A percentile compares a stretch with the other conserved stretches of the same genome.
Conservation (phyloP, 345 rosid species). For the Mangifera indica region DNA sequence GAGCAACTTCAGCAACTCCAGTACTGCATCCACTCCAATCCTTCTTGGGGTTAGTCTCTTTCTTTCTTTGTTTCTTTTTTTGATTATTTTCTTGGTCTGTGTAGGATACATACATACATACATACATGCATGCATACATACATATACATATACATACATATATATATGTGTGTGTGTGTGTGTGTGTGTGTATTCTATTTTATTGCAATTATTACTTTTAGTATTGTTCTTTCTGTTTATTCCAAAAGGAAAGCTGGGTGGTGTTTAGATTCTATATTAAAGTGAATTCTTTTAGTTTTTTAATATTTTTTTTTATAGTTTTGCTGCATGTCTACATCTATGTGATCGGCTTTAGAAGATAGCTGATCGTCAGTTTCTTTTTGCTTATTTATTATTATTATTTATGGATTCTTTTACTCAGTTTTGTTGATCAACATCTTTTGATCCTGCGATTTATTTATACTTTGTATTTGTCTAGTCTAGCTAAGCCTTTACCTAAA, state of each 20-base stretch:
- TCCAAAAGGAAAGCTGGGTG: background rate
- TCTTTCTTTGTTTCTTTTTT: slow-evolving; percentile 17
- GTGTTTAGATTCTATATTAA: slow-evolving; percentile 4
- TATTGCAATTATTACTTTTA: slow-evolving; percentile 12
- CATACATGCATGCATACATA: no score
- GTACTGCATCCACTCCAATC: slow-evolving; percentile 98
- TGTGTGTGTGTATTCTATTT: background rate
- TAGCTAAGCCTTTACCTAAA: background rate
- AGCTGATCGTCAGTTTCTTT: background rate
- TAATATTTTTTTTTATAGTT: slow-evolving; percentile 2
- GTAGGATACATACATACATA: no score
- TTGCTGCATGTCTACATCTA: slow-evolving; percentile 17
- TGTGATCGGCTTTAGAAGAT: slow-evolving; percentile 1
- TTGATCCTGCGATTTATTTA: slow-evolving; percentile 22
- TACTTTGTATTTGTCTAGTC: slow-evolving; percentile 14
- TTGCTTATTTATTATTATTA: background rate
- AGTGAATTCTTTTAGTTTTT: slow-evolving; percentile 10
- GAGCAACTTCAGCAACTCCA: slow-evolving; percentile 92
- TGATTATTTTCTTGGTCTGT: background rate
- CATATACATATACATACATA: no score
- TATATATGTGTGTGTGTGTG: no score
- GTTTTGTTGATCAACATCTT: background rate
- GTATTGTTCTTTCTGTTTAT: slow-evolving; percentile 11
- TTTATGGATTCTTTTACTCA: slow-evolving; percentile 8
- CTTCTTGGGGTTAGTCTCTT: slow-evolving; percentile 85